These are phyloP conservation scores for Pelargonium nanum DNA, from an alignment of 345 rosid species.

Conservation along the genomic window DNA sequence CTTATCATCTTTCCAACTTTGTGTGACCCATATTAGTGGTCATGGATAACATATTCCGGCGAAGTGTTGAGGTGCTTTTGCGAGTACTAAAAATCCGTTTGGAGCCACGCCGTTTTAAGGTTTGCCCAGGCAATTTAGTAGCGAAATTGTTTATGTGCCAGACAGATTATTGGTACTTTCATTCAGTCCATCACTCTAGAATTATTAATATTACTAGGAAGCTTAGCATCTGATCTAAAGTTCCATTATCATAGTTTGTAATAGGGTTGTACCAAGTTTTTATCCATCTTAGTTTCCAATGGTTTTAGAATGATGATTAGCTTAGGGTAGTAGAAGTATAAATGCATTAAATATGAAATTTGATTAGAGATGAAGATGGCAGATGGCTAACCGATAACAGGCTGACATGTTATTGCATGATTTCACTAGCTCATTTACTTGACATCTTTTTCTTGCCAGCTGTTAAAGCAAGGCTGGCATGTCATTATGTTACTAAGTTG, in stretches of 20 bases:
- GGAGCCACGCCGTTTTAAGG: too few species aligned
- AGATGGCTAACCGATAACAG: neutral
- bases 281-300: neutral
- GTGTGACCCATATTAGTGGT: too few species aligned
- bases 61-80: too few species aligned
- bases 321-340: too few species aligned
- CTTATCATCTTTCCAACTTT: too few species aligned
- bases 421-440: neutral
- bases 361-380: neutral
- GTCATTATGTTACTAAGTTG: conserved; percentile 18
- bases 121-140: too few species aligned
- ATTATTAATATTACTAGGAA: neutral
- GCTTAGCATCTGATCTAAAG: neutral
- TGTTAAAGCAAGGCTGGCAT: neutral
- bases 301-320: neutral
- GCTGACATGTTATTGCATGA: neutral
- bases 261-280: neutral
- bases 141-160: too few species aligned
- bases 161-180: too few species aligned
- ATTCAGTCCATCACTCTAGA: too few species aligned
- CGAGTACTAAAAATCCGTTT: too few species aligned
- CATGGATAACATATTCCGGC: too few species aligned
- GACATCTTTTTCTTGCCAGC: neutral
- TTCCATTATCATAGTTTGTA: neutral
- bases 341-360: neutral